A percentile compares a stretch with the other conserved stretches of the same genome.
Conservation (phyloP, 108 stramenopile genomes). For the Skeletonema marinoi region DNA sequence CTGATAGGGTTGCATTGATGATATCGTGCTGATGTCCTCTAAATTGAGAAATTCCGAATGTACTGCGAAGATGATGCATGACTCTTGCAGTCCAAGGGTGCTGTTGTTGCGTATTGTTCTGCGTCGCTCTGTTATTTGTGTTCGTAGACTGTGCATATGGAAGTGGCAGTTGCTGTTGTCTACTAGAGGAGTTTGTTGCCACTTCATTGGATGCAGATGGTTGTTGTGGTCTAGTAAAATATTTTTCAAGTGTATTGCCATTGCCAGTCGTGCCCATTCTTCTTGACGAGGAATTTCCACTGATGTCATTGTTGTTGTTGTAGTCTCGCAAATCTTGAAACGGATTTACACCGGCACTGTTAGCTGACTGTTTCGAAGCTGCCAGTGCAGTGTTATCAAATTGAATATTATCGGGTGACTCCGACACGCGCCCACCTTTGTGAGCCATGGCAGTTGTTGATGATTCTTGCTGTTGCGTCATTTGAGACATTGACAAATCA, state of each 20-base stretch:
- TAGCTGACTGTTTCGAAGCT: neutral
- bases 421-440: neutral
- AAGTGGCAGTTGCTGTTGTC: neutral
- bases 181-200: neutral
- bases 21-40: conserved; percentile 87
- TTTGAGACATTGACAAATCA: neutral
- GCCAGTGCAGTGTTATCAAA: neutral
- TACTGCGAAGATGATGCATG: conserved; percentile 47
- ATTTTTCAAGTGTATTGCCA: conserved; percentile 29
- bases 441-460: neutral
- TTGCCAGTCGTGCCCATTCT: neutral
- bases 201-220: neutral
- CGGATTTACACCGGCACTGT: conserved; percentile 16
- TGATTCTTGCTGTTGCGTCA: conserved; percentile 3
- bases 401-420: neutral
- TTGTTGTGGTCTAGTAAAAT: conserved; percentile 13
- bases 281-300: neutral
- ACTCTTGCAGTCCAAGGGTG: conserved; percentile 47
- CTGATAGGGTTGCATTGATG: conserved; percentile 80
- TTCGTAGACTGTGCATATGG: neutral
- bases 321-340: conserved; percentile 37
- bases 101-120: conserved; percentile 9
- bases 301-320: neutral
- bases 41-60: conserved; percentile 74
- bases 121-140: neutral